Base-by-base conservation (phyloP, 768 basidiomycete genomes). In the Pholiota molesta region DNA sequence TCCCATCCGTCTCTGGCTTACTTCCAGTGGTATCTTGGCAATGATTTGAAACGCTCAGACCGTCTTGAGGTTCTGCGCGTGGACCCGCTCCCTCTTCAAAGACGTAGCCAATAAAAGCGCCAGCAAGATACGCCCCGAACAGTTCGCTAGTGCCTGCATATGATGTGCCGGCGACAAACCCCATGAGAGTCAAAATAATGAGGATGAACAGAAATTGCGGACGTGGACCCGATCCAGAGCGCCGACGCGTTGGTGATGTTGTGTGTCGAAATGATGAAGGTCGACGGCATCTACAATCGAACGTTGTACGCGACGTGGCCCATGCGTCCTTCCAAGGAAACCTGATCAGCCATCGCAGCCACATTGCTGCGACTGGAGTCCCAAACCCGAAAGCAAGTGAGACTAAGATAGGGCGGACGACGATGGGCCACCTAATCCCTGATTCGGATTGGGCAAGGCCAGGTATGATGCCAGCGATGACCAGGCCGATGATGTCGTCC, bases 401-500 rank as follows among this genome's bases (percentile, higher is more conserved):
- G 10, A 85, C 82, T 14, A 87, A 75, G 37, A 89, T 73, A 0
- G 88, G 86, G 5, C 83, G 74, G 6, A 81, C 81, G 51, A 89
- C 79, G 14, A 73, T 72, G 39, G 69, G 68, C 74, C 74, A 77
- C 5, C 39, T 35, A 13, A 65, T 57, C 3, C 62, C 63, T 37
- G 45, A 35, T 28, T 52, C 63, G 51, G 61, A 51, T 56, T 58
- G n/a, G 4, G 78, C 74, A 17, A 85, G 68, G 7, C 77, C 74
- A 8, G 78, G 73, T 14, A 89, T 78, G 47, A 89, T 79, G 23
- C 81, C 81, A 0, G 84, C 81, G 35, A 89, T 80, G 26, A 89
- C 79, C 5, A 90, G 79, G 0, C 86, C 86, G 16, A 85, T 75
- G 9, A 89, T 78, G 69, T 91, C 88, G 72, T 91, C 88, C 51